These are phyloP conservation scores for Saccharomycopsis javanensis DNA, from an alignment of 805 yeast species.

Conservation along the genomic window DNA sequence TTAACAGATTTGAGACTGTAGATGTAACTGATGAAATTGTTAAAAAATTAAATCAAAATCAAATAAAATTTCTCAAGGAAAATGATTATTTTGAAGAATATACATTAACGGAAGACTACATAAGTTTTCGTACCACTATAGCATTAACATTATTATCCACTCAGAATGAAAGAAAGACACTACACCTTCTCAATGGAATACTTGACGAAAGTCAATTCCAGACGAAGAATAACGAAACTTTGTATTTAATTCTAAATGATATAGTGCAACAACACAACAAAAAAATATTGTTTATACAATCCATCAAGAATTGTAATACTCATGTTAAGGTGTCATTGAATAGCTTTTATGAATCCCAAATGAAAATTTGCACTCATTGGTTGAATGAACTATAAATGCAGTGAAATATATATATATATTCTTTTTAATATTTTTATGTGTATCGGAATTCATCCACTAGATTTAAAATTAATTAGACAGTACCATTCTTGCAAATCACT, in stretches of 20 bases:
- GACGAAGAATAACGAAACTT: conserved; percentile 24
- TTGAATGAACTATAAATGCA: background rate
- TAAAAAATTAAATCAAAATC: conserved; percentile 29
- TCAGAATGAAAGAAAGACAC: conserved; percentile 16
- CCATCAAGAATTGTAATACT: background rate
- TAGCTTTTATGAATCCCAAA: conserved; percentile 2
- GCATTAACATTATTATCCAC: conserved; percentile 48
- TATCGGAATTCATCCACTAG: background rate
- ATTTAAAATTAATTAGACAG: background rate
- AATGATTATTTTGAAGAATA: conserved; percentile 65
- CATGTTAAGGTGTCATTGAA: background rate
- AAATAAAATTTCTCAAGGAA: conserved; percentile 37
- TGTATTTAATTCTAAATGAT: conserved; percentile 18
- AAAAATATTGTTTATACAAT: background rate
- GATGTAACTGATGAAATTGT: conserved; percentile 46
- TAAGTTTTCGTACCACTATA: conserved; percentile 67
- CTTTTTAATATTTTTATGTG: background rate
- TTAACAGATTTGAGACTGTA: conserved; percentile 59
- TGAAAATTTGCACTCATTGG: conserved; percentile 4
- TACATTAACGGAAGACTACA: conserved; percentile 41
- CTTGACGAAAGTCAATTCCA: conserved; percentile 38
- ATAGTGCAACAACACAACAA: background rate
- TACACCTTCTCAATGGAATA: conserved; percentile 28
- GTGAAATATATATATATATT: background rate
- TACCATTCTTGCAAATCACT: conserved; percentile 5